Percentiles rank a stretch among this genome's conserved stretches.
Conservation (phyloP, 495 filamentous ascomycete genomes). For the Thermothielavioides terrestris region DNA sequence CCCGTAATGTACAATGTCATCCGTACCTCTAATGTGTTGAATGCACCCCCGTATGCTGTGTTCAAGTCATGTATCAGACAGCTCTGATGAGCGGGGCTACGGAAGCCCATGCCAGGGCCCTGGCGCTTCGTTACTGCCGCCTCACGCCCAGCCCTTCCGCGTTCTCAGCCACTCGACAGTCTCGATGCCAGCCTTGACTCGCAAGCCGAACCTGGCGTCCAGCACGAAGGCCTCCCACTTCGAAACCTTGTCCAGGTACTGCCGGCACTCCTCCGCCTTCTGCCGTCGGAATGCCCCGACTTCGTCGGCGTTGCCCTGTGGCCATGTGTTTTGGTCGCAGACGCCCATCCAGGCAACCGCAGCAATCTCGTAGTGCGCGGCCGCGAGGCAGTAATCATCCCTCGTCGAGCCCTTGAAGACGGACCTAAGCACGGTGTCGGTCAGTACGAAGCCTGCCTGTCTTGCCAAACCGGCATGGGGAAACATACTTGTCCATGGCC, state of each 20-base stretch:
- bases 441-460: not conserved
- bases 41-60: too few species aligned
- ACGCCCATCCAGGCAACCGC: constrained; percentile 67
- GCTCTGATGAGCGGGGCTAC: too few species aligned
- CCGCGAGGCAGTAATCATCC: constrained; percentile 75
- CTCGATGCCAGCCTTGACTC: constrained; percentile 70
- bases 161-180: constrained; percentile 61
- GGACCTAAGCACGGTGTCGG: constrained; percentile 26
- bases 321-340: constrained; percentile 22
- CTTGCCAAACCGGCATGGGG: not conserved
- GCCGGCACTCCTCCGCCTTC: constrained; percentile 57
- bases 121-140: too few species aligned
- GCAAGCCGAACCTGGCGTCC: constrained; percentile 77
- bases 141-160: constrained; percentile 32
- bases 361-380: constrained; percentile 84
- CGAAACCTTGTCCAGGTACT: constrained; percentile 67
- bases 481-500: constrained; percentile 50
- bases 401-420: constrained; percentile 63
- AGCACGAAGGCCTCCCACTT: constrained; percentile 81
- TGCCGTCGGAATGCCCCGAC: constrained; percentile 41
- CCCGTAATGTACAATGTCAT: too few species aligned
- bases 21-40: too few species aligned
- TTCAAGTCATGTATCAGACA: too few species aligned
- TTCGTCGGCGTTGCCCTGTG: constrained; percentile 11
- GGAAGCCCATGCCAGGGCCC: too few species aligned